These are phyloP conservation scores for Hawksworthiomyces lignivorus DNA, from an alignment of 2,329 filamentous ascomycete species.

Conservation along the genomic window DNA sequence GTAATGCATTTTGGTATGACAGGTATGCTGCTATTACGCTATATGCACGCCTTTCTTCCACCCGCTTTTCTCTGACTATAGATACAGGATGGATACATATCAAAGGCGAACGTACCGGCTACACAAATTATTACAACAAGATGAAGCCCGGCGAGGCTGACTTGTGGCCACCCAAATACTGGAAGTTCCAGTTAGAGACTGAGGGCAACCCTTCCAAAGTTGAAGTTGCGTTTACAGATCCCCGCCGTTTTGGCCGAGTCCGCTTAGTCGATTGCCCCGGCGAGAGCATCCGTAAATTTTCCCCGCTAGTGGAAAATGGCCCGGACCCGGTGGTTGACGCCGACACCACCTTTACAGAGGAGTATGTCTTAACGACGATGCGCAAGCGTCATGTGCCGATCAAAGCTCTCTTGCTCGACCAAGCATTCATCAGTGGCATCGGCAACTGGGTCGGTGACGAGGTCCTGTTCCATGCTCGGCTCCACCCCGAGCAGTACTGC, in stretches of 20 bases:
- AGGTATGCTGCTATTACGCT: slow-evolving; percentile 27
- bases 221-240: slow-evolving; percentile 74
- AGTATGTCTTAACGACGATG: slow-evolving; percentile 67
- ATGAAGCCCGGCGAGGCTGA: slow-evolving; percentile 50
- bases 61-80: too few species aligned
- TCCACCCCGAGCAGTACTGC: slow-evolving; percentile 91
- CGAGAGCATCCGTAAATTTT: slow-evolving; percentile 64
- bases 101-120: slow-evolving; percentile 65
- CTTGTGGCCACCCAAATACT: slow-evolving; percentile 80
- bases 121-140: slow-evolving; percentile 75
- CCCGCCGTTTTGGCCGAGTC: slow-evolving; percentile 70
- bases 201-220: slow-evolving; percentile 41
- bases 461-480: slow-evolving; percentile 76
- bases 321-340: slow-evolving; percentile 85
- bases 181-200: slow-evolving; percentile 75
- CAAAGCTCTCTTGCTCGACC: slow-evolving; percentile 82
- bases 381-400: slow-evolving; percentile 72
- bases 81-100: slow-evolving; percentile 74
- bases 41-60: background rate
- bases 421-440: slow-evolving; percentile 81
- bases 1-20: slow-evolving; percentile 83
- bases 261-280: slow-evolving; percentile 75
- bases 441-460: slow-evolving; percentile 98
- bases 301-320: slow-evolving; percentile 82
- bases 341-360: slow-evolving; percentile 62